Conservation (phyloP, 768 basidiomycete genomes). For the Boletus subcaerulescens region DNA sequence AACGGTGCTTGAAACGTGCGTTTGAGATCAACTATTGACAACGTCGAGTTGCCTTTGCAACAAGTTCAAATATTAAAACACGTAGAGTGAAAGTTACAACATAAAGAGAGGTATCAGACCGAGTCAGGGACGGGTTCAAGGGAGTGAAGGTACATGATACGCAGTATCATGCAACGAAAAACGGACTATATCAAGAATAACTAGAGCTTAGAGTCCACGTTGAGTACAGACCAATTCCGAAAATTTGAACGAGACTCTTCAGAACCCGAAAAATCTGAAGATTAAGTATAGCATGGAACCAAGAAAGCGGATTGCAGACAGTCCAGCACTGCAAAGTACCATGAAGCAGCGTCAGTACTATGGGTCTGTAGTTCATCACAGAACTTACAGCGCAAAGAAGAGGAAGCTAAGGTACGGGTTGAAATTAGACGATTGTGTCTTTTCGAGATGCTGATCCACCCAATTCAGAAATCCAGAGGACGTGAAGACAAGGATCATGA, state of each 20-base stretch:
- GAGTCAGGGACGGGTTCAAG: background rate
- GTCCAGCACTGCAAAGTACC: constrained; percentile 53
- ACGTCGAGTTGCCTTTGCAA: constrained; percentile 9
- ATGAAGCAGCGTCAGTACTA: constrained; percentile 2
- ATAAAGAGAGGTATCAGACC: background rate
- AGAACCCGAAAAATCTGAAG: constrained; percentile 67
- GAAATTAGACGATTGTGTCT: constrained; percentile 54
- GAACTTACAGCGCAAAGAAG: constrained; percentile 60
- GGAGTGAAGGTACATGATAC: constrained; percentile 13
- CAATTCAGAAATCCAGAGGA: constrained; percentile 73
- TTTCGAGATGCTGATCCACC: constrained; percentile 57
- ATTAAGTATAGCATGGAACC: constrained; percentile 79
- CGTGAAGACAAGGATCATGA: constrained; percentile 74
- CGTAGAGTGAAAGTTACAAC: constrained; percentile 1
- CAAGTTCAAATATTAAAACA: constrained; percentile 1
- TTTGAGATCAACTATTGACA: constrained; percentile 1
- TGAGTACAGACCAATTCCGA: constrained; percentile 5
- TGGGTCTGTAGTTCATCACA: background rate
- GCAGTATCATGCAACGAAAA: constrained; percentile 8
- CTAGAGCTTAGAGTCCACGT: background rate
- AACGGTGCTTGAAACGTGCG: background rate
- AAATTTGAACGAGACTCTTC: constrained; percentile 16
- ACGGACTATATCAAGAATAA: background rate
- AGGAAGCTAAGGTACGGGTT: constrained; percentile 89
- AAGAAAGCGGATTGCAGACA: constrained; percentile 77